Percentiles rank a stretch among this genome's conserved stretches.
These are phyloP conservation scores for Taxillus chinensis DNA, from an alignment of 164 flowering plant species.

Conservation along the genomic window DNA sequence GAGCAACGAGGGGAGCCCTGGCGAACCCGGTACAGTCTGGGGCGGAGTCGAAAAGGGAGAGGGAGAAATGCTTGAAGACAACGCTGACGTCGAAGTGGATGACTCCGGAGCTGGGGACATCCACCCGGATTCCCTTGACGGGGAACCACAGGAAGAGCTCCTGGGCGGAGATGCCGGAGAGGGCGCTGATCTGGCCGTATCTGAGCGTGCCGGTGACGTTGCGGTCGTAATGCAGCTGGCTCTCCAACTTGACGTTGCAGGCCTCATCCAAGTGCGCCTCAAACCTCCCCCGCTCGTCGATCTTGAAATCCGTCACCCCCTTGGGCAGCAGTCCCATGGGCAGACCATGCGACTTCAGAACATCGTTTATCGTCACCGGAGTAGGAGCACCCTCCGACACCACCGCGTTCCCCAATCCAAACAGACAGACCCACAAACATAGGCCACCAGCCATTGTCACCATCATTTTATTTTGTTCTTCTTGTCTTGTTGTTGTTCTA, in stretches of 20 bases:
- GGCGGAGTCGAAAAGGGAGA: constrained; percentile 37
- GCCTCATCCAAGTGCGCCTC: constrained; percentile 27
- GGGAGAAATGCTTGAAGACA: constrained; percentile 30
- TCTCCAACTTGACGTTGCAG: constrained; percentile 35
- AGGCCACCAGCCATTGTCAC: too few relatives aligned
- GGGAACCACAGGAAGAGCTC: constrained; percentile 45
- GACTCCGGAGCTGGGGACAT: constrained; percentile 37
- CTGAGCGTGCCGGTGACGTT: constrained; percentile 29
- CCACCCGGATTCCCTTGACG: constrained; percentile 36
- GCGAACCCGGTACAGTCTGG: constrained; percentile 21
- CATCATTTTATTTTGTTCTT: too few relatives aligned
- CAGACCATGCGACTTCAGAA: constrained; percentile 20
- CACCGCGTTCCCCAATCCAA: too few relatives aligned
- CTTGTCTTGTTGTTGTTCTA: too few relatives aligned
- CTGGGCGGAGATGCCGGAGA: constrained; percentile 35
- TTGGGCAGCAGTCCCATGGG: constrained; percentile 38
- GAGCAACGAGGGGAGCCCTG: too few relatives aligned
- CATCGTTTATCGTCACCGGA: constrained; percentile 20
- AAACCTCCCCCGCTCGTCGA: constrained; percentile 26
- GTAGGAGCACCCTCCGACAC: too few relatives aligned
- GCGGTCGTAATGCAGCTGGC: constrained; percentile 27
- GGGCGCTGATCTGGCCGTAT: constrained; percentile 28
- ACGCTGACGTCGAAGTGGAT: constrained; percentile 43
- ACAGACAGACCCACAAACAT: too few relatives aligned
- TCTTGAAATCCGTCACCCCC: constrained; percentile 22